phyloP scores from a whole-genome alignment of 176 grass and related monocot genomes.

The Triticum timopheevii region DNA sequence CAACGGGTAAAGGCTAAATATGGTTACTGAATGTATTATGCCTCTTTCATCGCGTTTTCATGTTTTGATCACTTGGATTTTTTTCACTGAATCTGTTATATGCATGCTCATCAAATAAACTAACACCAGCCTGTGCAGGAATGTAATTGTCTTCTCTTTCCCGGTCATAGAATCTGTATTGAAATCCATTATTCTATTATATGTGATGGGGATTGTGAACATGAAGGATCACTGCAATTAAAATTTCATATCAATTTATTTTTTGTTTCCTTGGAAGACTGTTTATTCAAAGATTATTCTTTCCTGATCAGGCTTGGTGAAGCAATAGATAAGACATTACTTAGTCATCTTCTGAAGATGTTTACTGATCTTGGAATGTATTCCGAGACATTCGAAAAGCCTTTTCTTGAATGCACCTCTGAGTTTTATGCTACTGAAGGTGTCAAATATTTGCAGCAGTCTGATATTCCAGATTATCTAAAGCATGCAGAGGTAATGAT shows the following conservation, averaged over 20 bases:
- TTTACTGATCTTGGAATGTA: slow-evolving; percentile 97
- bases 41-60: not conserved
- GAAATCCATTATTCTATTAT: slow-evolving; percentile 19
- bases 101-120: not conserved
- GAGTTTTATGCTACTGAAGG: slow-evolving; percentile 97
- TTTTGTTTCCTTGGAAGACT: not conserved
- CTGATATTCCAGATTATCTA: slow-evolving; percentile 94
- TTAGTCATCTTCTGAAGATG: slow-evolving; percentile 99
- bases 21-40: not conserved
- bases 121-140: not conserved
- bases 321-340: slow-evolving; percentile 88
- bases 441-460: slow-evolving; percentile 96
- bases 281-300: not conserved
- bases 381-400: slow-evolving; percentile 83
- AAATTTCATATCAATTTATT: slow-evolving; percentile 9
- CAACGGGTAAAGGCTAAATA: slow-evolving; percentile 1
- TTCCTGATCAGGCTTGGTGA: slow-evolving; percentile 80
- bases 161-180: not conserved
- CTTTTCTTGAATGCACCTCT: slow-evolving; percentile 86
- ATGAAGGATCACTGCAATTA: not conserved
- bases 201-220: slow-evolving; percentile 5
- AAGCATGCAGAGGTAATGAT: slow-evolving; percentile 85
- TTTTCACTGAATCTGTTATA: not conserved
- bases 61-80: slow-evolving; percentile 5
- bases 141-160: slow-evolving; percentile 1